Percentiles rank a stretch among this genome's conserved stretches.
Evolutionary conservation across 805 yeast species (phyloP).

Genomic region (Candida fluviatilis): DNA sequence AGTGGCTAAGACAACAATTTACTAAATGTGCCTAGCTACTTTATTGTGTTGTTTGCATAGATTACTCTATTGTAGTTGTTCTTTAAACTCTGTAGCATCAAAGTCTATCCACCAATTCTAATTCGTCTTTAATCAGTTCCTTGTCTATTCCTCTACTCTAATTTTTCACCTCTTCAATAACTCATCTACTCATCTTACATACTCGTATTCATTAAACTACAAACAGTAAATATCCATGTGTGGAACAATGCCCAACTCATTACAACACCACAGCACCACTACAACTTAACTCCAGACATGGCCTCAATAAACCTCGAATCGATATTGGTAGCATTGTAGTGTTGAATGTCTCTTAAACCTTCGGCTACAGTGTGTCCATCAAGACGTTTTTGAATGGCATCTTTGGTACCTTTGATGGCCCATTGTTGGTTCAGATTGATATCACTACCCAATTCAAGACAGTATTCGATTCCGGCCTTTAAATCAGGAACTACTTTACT

Average conservation of each 20-base stretch:
- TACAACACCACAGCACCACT: too few species aligned
- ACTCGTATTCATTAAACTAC: neutral
- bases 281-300: constrained; percentile 7
- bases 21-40: too few species aligned
- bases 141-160: too few species aligned
- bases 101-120: too few species aligned
- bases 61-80: too few species aligned
- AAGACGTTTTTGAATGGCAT: constrained; percentile 40
- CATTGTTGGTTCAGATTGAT: constrained; percentile 49
- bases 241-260: too few species aligned
- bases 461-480: constrained; percentile 45
- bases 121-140: too few species aligned
- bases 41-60: too few species aligned
- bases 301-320: constrained; percentile 10
- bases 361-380: constrained; percentile 35
- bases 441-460: constrained; percentile 44
- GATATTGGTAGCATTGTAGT: constrained; percentile 42
- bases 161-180: too few species aligned
- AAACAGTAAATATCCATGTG: too few species aligned
- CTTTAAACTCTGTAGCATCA: too few species aligned
- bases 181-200: neutral
- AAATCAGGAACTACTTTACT: constrained; percentile 42
- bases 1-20: too few species aligned
- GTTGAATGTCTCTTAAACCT: constrained; percentile 52
- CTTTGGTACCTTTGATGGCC: constrained; percentile 65